Evolutionary conservation across 73 alveolate species (phyloP).

Genomic region (Paramecium biaurelia): DNA sequence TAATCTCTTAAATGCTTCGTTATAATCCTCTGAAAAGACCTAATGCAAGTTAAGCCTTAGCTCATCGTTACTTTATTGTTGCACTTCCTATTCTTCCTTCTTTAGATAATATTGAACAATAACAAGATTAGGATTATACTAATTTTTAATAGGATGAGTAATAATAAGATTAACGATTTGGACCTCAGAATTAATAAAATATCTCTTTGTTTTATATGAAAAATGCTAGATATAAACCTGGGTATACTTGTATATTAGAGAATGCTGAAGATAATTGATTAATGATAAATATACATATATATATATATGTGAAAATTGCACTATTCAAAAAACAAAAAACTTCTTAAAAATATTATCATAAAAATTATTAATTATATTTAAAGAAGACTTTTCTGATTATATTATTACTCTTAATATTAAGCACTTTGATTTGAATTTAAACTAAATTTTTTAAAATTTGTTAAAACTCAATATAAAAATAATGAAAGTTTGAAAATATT

Average conservation of each 20-base stretch:
- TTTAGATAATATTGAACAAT: not conserved
- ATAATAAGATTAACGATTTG: not conserved
- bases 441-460: not conserved
- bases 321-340: not conserved
- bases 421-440: not conserved
- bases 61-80: conserved; percentile 45
- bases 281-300: not conserved
- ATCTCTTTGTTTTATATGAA: conserved; percentile 32
- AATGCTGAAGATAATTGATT: conserved; percentile 35
- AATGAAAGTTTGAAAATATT: not conserved
- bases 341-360: not conserved
- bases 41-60: conserved; percentile 26
- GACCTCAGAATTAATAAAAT: not conserved
- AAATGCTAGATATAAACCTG: conserved; percentile 48
- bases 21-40: conserved; percentile 44
- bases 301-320: not conserved
- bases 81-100: conserved; percentile 50
- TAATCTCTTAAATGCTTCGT: conserved; percentile 46
- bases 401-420: not conserved
- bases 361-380: not conserved
- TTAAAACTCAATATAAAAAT: not conserved
- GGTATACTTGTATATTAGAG: conserved; percentile 21
- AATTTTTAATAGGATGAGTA: not conserved
- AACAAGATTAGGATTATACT: not conserved
- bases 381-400: not conserved